Evolutionary conservation across 768 basidiomycete species (phyloP), one percentile per base, ranked within the genome.

Genomic region (Rhizopogon sp.): DNA sequence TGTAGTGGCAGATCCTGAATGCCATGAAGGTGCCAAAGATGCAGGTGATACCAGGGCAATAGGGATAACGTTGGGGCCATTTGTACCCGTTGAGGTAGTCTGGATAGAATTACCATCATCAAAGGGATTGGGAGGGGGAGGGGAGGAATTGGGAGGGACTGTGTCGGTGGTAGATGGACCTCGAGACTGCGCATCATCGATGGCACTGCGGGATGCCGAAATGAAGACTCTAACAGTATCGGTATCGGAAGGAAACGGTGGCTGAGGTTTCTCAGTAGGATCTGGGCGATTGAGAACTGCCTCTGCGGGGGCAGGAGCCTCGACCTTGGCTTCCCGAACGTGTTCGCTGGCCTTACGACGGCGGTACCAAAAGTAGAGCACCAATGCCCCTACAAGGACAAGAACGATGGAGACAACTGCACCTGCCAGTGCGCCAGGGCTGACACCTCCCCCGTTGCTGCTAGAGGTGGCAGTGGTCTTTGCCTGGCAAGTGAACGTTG

Each of bases 31-130:
- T 70, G 68, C 37, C 69, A 73, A 35, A 58, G 67, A 46, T 3
- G 58, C 59, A 16, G 87, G 81, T 22, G 85, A 72, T 37, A 92
- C 85, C 42, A 92, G 76, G 11, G 90, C 90, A 56, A 93, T 92
- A 57, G 90, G 90, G 55, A 93, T 93, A 59, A 91, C 90, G 61
- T 93, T 93, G 22, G 90, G 88, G 42, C 82, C 81, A 64, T 88
- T 85, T 13, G 89, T 86, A 43, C 82, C 79, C n/a, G 85, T 82
- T 9, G 80, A 79, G 0, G 75, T 74, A 29, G 90, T 93, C 69
- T 89, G 87, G 56, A 93, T 93, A 39, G 90, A 92, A 46, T 87
- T 82, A 28, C 70, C 72, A 62, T 93, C 90, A 42, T 82, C 80
- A 69, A 92, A 93, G 22, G 90, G 90, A 73, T 92, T 90, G 50